A percentile compares a stretch with the other conserved stretches of the same genome.
phyloP scores from a whole-genome alignment of 2,329 filamentous ascomycete species.

The Seiridium unicorne region DNA sequence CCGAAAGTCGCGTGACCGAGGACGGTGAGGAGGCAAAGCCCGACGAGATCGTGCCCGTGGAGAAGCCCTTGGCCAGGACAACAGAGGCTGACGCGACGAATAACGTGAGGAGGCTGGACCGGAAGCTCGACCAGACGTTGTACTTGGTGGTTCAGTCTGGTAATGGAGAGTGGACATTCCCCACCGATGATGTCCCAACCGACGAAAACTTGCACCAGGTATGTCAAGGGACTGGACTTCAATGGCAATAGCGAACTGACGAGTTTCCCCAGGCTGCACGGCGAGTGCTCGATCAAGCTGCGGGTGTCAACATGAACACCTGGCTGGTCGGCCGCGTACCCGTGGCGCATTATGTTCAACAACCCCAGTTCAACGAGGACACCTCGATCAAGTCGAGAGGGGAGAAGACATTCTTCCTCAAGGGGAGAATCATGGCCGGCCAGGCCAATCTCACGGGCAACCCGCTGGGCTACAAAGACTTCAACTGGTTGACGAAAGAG shows the following conservation, averaged over 20 bases:
- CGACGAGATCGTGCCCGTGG: conserved; percentile 64
- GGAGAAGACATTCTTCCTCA: conserved; percentile 92
- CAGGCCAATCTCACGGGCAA: conserved; percentile 79
- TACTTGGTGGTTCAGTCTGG: conserved; percentile 81
- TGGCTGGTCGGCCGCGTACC: conserved; percentile 94
- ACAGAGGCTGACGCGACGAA: conserved; percentile 76
- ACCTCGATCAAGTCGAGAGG: conserved; percentile 49
- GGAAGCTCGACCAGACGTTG: conserved; percentile 75
- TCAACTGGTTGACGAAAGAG: conserved; percentile 88
- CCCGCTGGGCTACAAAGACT: conserved; percentile 72
- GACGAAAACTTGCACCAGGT: conserved; percentile 83
- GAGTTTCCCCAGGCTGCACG: conserved; percentile 66
- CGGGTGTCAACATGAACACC: conserved; percentile 95
- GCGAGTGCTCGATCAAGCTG: conserved; percentile 72
- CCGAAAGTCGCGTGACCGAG: conserved; percentile 61
- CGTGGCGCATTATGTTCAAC: conserved; percentile 71
- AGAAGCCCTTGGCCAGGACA: conserved; percentile 65
- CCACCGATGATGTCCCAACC: conserved; percentile 64
- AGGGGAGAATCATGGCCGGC: conserved; percentile 95
- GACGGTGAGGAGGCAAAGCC: conserved; percentile 58
- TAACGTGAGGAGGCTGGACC: conserved; percentile 77
- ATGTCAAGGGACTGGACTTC: conserved; percentile 31
- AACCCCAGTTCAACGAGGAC: conserved; percentile 46
- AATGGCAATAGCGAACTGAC: conserved; percentile 14
- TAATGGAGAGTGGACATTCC: conserved; percentile 78